These are phyloP conservation scores for Globisporangium camurandrum DNA, from an alignment of 352 stramenopile genomes.

Conservation along the genomic window DNA sequence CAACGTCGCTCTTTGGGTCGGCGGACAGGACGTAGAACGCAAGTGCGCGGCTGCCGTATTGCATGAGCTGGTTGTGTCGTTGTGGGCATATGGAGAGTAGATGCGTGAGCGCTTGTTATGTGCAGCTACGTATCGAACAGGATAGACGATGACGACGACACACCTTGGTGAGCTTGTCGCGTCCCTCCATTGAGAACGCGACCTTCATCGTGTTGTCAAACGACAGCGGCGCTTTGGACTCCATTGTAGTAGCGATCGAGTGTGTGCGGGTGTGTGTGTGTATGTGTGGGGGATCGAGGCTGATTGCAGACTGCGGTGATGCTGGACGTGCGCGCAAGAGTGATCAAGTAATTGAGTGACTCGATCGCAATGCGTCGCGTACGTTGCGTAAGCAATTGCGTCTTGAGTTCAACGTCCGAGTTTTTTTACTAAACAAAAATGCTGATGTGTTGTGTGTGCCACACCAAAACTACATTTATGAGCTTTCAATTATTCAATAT, in stretches of 20 bases:
- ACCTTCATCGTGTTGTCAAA: conserved; percentile 55
- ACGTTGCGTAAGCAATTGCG: no score
- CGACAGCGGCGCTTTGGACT: conserved; percentile 51
- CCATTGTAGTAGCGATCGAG: conserved; percentile 15
- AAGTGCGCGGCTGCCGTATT: conserved; percentile 78
- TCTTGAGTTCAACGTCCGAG: neutral
- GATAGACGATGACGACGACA: no score
- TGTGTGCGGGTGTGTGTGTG: neutral
- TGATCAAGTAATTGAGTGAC: neutral
- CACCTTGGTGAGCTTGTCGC: conserved; percentile 87
- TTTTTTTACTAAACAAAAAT: conserved; percentile 4
- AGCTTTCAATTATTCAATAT: no score
- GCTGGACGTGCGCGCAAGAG: neutral
- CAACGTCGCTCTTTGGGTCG: conserved; percentile 77
- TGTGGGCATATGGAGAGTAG: neutral
- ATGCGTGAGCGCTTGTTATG: neutral
- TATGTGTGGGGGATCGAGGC: neutral
- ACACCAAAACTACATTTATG: no score
- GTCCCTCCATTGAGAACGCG: conserved; percentile 72
- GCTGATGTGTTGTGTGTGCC: neutral
- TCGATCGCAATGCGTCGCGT: neutral
- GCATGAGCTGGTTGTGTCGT: conserved; percentile 35
- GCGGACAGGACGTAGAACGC: conserved; percentile 72
- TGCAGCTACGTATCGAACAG: no score
- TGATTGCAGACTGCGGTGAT: neutral